Conservation (phyloP, 441 rosid species). For the Mallotus repandus region DNA sequence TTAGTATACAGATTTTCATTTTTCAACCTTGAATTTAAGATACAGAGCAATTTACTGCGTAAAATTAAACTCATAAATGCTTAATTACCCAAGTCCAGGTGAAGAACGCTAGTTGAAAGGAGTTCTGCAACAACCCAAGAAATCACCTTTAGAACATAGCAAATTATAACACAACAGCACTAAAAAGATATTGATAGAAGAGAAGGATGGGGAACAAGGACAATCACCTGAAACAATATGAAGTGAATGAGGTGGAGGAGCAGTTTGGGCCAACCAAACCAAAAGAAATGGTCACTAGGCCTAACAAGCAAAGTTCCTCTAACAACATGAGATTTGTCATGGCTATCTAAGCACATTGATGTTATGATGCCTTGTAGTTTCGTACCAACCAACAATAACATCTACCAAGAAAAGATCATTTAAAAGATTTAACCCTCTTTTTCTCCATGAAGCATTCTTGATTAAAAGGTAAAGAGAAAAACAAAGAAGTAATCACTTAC, state of each 20-base stretch:
- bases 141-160: not conserved
- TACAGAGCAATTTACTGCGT: no score
- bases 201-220: not conserved
- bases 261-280: conserved; percentile 64
- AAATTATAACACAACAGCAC: not conserved
- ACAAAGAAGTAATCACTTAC: conserved; percentile 28
- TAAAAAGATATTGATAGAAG: not conserved
- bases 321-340: conserved; percentile 53
- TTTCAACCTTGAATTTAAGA: no score
- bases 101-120: conserved; percentile 78
- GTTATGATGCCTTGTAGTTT: conserved; percentile 69
- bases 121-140: conserved; percentile 49
- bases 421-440: not conserved
- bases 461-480: not conserved
- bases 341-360: conserved; percentile 63
- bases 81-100: conserved; percentile 72
- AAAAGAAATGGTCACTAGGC: conserved; percentile 66
- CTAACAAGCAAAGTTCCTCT: conserved; percentile 61
- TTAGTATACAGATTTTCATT: not conserved
- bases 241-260: conserved; percentile 67
- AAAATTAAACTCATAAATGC: not conserved
- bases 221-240: conserved; percentile 57
- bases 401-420: conserved; percentile 30
- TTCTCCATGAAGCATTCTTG: not conserved
- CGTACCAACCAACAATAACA: conserved; percentile 61